phyloP scores from a whole-genome alignment of 768 basidiomycete genomes.

The Tephrocybe sp. region DNA sequence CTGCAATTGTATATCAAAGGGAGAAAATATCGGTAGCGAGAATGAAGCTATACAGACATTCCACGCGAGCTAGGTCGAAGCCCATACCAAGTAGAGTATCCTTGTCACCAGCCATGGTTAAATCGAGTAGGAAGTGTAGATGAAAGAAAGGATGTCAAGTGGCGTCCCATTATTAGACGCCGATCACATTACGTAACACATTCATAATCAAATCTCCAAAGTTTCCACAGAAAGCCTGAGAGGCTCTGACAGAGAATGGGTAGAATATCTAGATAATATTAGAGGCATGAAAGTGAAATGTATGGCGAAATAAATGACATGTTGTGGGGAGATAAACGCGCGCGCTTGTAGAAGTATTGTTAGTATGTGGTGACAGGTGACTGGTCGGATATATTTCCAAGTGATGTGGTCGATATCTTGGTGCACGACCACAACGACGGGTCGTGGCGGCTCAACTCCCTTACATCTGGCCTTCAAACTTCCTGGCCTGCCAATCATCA shows the following conservation, averaged over 20 bases:
- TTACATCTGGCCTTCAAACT: neutral
- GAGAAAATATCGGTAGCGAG: constrained; percentile 2
- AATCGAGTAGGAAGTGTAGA: neutral
- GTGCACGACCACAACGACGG: constrained; percentile 28
- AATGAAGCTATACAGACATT: constrained; percentile 55
- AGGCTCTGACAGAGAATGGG: no score
- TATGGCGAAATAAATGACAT: no score
- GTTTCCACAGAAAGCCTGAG: no score
- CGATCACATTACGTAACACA: constrained; percentile 11
- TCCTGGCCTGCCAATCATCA: neutral
- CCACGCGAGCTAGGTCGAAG: constrained; percentile 79
- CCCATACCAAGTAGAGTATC: constrained; percentile 83
- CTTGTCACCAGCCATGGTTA: constrained; percentile 56
- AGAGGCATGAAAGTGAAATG: no score
- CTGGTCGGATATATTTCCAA: constrained; percentile 14
- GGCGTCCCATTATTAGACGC: constrained; percentile 8
- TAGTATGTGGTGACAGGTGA: constrained; percentile 11
- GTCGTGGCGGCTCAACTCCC: constrained; percentile 3
- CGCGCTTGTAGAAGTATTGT: neutral
- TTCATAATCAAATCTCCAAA: neutral
- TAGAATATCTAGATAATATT: no score
- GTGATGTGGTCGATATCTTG: constrained; percentile 9
- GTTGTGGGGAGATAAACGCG: neutral
- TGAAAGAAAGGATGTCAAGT: neutral
- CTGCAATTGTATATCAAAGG: constrained; percentile 36